Percentiles rank a stretch among this genome's conserved stretches.
These are phyloP conservation scores for Nicotiana noctiflora DNA, from an alignment of 257 asterid species.

Conservation along the genomic window DNA sequence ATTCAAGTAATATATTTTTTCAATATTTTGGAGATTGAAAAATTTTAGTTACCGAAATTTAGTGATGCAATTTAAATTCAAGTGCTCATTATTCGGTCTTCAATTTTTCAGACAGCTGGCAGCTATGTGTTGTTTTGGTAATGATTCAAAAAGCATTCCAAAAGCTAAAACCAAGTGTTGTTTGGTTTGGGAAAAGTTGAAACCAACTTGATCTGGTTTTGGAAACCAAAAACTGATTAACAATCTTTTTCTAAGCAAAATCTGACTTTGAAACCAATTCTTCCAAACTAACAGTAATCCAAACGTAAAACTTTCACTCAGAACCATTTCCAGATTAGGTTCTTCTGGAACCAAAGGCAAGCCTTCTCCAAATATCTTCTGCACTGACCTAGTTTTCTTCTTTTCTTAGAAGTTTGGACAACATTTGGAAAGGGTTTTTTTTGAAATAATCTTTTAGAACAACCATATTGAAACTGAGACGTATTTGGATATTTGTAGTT, in stretches of 20 bases:
- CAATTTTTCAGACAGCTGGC: conserved; percentile 3
- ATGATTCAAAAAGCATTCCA: neutral
- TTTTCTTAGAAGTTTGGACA: neutral
- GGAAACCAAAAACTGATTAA: neutral
- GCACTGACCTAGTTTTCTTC: neutral
- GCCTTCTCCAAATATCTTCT: neutral
- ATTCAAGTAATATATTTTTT: neutral
- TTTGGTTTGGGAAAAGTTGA: neutral
- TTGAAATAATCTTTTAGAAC: neutral
- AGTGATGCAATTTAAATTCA: neutral
- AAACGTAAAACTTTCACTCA: neutral
- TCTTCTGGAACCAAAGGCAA: neutral
- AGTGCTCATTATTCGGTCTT: neutral
- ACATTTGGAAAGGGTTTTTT: neutral
- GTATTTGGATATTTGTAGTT: neutral
- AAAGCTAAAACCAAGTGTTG: neutral
- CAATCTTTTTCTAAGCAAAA: neutral
- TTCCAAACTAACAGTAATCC: neutral
- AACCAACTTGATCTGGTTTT: neutral
- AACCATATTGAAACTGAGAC: neutral
- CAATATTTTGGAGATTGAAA: neutral
- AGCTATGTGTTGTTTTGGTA: neutral
- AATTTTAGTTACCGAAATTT: neutral
- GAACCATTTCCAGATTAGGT: neutral
- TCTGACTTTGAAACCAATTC: neutral